Evolutionary conservation across 345 rosid species (phyloP).

Genomic region (Xanthoceras sorbifolium): DNA sequence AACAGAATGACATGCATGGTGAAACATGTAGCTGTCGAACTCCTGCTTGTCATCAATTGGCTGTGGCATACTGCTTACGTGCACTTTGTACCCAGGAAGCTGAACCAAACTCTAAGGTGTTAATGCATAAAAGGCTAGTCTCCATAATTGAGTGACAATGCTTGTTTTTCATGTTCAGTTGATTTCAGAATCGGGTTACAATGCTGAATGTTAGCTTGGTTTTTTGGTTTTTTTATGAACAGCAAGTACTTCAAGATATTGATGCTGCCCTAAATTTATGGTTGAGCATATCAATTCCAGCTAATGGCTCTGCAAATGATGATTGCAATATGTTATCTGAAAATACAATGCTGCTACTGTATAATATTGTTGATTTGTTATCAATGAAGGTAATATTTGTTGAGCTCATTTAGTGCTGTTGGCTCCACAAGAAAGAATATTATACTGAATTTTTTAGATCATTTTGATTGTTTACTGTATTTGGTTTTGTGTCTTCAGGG

Average conservation of each 20-base stretch:
- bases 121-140: slow-evolving; percentile 37
- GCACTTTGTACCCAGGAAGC: slow-evolving; percentile 72
- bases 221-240: slow-evolving; percentile 27
- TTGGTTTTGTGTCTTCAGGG: slow-evolving; percentile 54
- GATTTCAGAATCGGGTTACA: neutral
- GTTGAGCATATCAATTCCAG: slow-evolving; percentile 43
- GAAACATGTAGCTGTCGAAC: slow-evolving; percentile 27
- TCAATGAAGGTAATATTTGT: slow-evolving; percentile 64
- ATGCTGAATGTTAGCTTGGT: slow-evolving; percentile 23
- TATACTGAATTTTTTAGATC: neutral
- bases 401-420: slow-evolving; percentile 22
- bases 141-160: slow-evolving; percentile 29
- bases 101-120: slow-evolving; percentile 85
- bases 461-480: slow-evolving; percentile 19
- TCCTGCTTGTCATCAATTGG: slow-evolving; percentile 48
- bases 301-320: slow-evolving; percentile 28
- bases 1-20: slow-evolving; percentile 39
- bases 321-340: slow-evolving; percentile 39
- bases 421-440: neutral
- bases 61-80: slow-evolving; percentile 69
- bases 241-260: slow-evolving; percentile 67
- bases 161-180: slow-evolving; percentile 8
- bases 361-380: slow-evolving; percentile 63
- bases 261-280: slow-evolving; percentile 61
- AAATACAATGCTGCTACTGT: slow-evolving; percentile 52